Evolutionary conservation across 768 basidiomycete genomes (phyloP).

Genomic region (Phaeotremella skinneri): DNA sequence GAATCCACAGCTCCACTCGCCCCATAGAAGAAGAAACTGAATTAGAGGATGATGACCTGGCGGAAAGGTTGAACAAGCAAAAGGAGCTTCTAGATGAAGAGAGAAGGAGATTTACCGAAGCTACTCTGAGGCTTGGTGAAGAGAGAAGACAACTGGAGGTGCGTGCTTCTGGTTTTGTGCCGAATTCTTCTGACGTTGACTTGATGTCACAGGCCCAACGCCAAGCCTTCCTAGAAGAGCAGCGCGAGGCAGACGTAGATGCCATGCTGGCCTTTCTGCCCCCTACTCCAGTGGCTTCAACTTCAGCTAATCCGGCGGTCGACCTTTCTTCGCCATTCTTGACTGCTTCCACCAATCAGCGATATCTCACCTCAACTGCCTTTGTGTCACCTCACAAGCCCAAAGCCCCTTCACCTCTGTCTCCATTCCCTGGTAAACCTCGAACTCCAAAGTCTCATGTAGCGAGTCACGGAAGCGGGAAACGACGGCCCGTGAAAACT

Average conservation of each 20-base stretch:
- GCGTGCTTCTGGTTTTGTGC: conserved; percentile 10
- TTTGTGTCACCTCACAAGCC: conserved; percentile 28
- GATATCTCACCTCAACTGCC: conserved; percentile 2
- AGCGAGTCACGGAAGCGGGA: too few species aligned
- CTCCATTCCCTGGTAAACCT: conserved; percentile 12
- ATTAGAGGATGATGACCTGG: conserved; percentile 9
- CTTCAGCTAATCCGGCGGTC: neutral
- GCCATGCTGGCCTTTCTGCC: conserved; percentile 30
- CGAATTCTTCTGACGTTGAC: conserved; percentile 8
- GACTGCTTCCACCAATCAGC: neutral
- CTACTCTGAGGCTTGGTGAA: conserved; percentile 26
- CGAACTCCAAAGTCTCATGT: conserved; percentile 29
- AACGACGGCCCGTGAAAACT: conserved; percentile 26
- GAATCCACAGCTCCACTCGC: neutral
- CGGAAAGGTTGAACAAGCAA: conserved; percentile 12
- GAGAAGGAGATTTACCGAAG: conserved; percentile 26
- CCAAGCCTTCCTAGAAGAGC: conserved; percentile 39
- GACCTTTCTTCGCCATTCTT: neutral
- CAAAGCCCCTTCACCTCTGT: conserved; percentile 29
- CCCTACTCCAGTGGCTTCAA: conserved; percentile 11
- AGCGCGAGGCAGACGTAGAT: conserved; percentile 28
- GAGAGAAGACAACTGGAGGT: conserved; percentile 45
- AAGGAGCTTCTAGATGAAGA: conserved; percentile 31
- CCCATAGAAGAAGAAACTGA: conserved; percentile 8
- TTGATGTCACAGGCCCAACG: conserved; percentile 32